Evolutionary conservation across 129 eudicot species (phyloP).

Genomic region (Chrysanthemum lavandulifolium): DNA sequence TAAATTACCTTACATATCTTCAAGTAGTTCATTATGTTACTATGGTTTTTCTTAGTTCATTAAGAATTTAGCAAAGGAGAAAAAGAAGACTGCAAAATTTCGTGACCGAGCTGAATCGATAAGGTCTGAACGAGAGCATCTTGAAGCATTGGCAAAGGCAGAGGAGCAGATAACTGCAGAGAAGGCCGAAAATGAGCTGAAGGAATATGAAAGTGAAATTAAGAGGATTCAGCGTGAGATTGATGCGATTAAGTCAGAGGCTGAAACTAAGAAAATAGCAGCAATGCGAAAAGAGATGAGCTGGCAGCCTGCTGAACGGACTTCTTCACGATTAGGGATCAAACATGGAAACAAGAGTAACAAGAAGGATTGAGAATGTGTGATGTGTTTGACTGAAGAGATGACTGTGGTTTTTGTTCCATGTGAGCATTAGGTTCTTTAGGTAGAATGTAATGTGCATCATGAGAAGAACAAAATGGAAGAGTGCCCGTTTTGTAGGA

Average conservation of each 20-base stretch:
- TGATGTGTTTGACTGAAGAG: conserved; percentile 72
- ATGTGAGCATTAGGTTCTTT: conserved; percentile 74
- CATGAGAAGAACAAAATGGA: conserved; percentile 60
- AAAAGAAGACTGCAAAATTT: conserved; percentile 35
- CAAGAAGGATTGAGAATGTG: conserved; percentile 53
- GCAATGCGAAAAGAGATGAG: conserved; percentile 33
- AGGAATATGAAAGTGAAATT: conserved; percentile 21
- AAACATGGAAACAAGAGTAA: not conserved
- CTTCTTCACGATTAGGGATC: not conserved
- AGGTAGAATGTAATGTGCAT: conserved; percentile 42
- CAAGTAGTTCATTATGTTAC: too few relatives aligned
- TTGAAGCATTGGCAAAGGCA: conserved; percentile 21
- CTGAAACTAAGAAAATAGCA: conserved; percentile 37
- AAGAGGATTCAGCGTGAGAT: conserved; percentile 35
- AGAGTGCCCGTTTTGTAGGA: conserved; percentile 72
- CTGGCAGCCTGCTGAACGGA: conserved; percentile 20
- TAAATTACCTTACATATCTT: too few relatives aligned
- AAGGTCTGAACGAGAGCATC: conserved; percentile 33
- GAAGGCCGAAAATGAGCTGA: not conserved
- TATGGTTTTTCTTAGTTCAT: too few relatives aligned
- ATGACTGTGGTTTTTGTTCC: conserved; percentile 61
- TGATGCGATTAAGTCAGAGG: conserved; percentile 34
- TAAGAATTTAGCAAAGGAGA: conserved; percentile 35
- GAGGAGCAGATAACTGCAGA: conserved; percentile 13
- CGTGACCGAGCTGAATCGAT: conserved; percentile 19